Percentiles rank a stretch among this genome's conserved stretches.
These are phyloP conservation scores for Triticum turgidum DNA, from an alignment of 176 grass and related monocot species.

Conservation along the genomic window DNA sequence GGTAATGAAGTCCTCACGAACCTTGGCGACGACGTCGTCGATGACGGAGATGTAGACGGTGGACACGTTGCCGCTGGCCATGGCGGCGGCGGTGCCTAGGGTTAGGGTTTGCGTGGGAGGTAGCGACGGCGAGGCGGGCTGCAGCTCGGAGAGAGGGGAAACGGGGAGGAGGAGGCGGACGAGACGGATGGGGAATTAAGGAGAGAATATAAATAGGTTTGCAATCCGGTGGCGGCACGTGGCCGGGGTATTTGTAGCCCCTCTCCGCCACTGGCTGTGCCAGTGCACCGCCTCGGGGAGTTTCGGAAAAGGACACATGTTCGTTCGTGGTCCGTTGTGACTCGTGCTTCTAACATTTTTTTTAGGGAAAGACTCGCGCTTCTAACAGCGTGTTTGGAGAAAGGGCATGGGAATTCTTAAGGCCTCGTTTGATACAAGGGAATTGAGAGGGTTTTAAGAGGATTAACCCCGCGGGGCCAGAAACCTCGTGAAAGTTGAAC, in stretches of 20 bases:
- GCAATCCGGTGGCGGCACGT: constrained; percentile 82
- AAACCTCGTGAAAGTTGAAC: too few relatives aligned
- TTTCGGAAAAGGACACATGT: neutral
- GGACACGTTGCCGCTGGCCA: constrained; percentile 88
- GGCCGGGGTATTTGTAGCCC: constrained; percentile 47
- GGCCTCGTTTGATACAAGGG: too few relatives aligned
- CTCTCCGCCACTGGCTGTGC: neutral
- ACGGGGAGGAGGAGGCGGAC: constrained; percentile 23
- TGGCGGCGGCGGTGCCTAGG: constrained; percentile 22
- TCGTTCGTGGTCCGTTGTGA: neutral
- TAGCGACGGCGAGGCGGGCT: neutral
- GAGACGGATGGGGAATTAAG: constrained; percentile 59
- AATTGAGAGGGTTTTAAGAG: too few relatives aligned
- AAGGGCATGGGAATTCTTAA: too few relatives aligned
- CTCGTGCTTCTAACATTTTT: too few relatives aligned
- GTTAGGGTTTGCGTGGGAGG: constrained; percentile 30
- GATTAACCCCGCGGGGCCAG: too few relatives aligned
- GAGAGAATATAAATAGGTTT: constrained; percentile 98
- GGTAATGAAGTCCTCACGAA: constrained; percentile 83
- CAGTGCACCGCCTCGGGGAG: constrained; percentile 11
- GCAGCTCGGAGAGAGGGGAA: neutral
- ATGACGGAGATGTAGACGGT: constrained; percentile 88
- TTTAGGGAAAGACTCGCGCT: too few relatives aligned
- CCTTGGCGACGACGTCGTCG: constrained; percentile 85
- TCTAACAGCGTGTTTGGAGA: too few relatives aligned